Conservation (phyloP, 768 basidiomycete species). For the Trametes cinnabarina region DNA sequence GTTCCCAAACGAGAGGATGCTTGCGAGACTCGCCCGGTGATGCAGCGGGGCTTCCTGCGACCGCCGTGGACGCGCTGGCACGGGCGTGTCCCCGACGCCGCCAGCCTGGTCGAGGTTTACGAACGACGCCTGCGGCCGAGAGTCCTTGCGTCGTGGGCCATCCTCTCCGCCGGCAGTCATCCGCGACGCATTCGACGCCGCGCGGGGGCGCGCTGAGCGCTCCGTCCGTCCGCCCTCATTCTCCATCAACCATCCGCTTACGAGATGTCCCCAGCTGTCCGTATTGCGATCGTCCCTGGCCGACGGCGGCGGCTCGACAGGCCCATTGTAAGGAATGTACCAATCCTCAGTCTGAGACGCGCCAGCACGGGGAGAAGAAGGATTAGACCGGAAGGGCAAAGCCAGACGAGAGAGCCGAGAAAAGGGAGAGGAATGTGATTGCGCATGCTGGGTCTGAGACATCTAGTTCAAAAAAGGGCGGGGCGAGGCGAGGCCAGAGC, state of each 20-base stretch:
- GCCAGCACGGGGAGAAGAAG: slow-evolving; percentile 20
- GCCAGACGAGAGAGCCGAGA: slow-evolving; percentile 40
- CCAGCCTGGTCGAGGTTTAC: slow-evolving; percentile 48
- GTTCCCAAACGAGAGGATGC: slow-evolving; percentile 49
- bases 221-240: slow-evolving; percentile 13
- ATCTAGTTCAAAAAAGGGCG: slow-evolving; percentile 11
- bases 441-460: slow-evolving; percentile 16
- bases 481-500: neutral
- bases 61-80: slow-evolving; percentile 27
- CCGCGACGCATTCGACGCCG: slow-evolving; percentile 41
- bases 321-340: slow-evolving; percentile 67
- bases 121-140: slow-evolving; percentile 34
- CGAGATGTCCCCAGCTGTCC: slow-evolving; percentile 33
- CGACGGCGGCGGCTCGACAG: slow-evolving; percentile 44
- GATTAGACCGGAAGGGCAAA: slow-evolving; percentile 26
- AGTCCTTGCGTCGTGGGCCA: slow-evolving; percentile 1
- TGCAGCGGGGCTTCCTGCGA: slow-evolving; percentile 18
- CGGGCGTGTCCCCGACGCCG: slow-evolving; percentile 68
- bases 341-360: slow-evolving; percentile 43
- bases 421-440: slow-evolving; percentile 30
- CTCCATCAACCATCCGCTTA: slow-evolving; percentile 29
- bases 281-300: slow-evolving; percentile 25
- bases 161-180: neutral
- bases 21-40: slow-evolving; percentile 44
- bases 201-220: slow-evolving; percentile 27